Percentiles rank a stretch among this genome's conserved stretches.
Conservation (phyloP, 495 filamentous ascomycete species). For the Aspergillus bertholletiae region DNA sequence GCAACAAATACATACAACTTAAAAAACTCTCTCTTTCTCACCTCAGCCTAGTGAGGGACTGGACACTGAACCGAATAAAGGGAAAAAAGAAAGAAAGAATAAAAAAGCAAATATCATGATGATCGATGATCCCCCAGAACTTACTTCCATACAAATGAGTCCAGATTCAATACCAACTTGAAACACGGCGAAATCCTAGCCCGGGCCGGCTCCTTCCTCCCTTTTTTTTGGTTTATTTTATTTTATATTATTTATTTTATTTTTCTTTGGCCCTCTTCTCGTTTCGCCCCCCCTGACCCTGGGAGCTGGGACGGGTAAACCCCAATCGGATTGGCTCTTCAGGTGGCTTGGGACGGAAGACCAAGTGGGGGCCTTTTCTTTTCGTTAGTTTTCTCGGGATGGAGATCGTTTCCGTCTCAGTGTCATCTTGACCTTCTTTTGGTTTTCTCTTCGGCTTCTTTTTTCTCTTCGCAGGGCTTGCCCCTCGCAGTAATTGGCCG, state of each 20-base stretch:
- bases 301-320: neutral
- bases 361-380: neutral
- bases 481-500: neutral
- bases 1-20: neutral
- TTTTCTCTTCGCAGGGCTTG: neutral
- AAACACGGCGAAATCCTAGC: too few species aligned
- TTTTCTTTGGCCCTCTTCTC: neutral
- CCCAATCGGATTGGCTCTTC: neutral
- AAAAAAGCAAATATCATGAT: neutral
- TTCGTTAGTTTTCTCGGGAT: neutral
- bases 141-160: too few species aligned
- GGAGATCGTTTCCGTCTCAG: neutral
- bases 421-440: neutral
- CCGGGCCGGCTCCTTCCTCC: too few species aligned
- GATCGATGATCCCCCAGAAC: neutral
- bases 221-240: too few species aligned
- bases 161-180: too few species aligned
- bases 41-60: too few species aligned
- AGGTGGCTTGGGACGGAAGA: neutral
- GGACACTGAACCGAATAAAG: too few species aligned
- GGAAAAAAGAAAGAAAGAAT: neutral
- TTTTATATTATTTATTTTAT: neutral
- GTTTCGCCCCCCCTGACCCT: neutral
- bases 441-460: neutral
- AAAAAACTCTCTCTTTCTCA: neutral